Evolutionary conservation across 2,329 filamentous ascomycete species (phyloP).

Genomic region (Penicillium janthinellum): DNA sequence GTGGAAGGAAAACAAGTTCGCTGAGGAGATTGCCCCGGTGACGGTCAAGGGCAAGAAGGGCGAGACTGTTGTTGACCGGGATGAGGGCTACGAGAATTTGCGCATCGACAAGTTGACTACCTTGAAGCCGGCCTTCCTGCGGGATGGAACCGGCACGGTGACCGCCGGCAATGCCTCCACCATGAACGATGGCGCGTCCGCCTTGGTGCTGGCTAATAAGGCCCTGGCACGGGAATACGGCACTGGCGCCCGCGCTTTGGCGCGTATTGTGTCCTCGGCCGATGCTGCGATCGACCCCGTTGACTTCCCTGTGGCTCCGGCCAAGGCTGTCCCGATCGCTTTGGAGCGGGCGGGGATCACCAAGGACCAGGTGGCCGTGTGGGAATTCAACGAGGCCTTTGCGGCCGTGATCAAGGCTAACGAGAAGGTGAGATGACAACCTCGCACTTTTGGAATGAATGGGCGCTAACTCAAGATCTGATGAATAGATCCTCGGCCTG

Average conservation of each 20-base stretch:
- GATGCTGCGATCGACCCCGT: constrained; percentile 90
- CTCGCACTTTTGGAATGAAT: background rate
- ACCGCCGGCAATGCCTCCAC: constrained; percentile 94
- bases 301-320: constrained; percentile 90
- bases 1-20: constrained; percentile 80
- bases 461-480: constrained; percentile 18
- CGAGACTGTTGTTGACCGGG: constrained; percentile 73
- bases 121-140: constrained; percentile 87
- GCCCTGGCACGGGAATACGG: constrained; percentile 80
- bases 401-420: constrained; percentile 94
- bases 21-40: constrained; percentile 86
- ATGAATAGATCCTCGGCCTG: constrained; percentile 70
- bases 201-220: constrained; percentile 80
- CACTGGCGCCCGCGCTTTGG: constrained; percentile 75
- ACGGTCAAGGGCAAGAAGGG: constrained; percentile 84
- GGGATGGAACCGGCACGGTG: constrained; percentile 82
- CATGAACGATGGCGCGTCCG: constrained; percentile 91
- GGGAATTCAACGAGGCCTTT: constrained; percentile 99
- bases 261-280: constrained; percentile 79
- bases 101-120: constrained; percentile 83
- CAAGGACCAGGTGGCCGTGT: constrained; percentile 87
- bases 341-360: constrained; percentile 86
- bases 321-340: constrained; percentile 88
- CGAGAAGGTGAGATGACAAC: constrained; percentile 66
- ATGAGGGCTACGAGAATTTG: constrained; percentile 87